These are phyloP conservation scores for Candida glaebosa DNA, from an alignment of 805 yeast genomes.

Conservation along the genomic window DNA sequence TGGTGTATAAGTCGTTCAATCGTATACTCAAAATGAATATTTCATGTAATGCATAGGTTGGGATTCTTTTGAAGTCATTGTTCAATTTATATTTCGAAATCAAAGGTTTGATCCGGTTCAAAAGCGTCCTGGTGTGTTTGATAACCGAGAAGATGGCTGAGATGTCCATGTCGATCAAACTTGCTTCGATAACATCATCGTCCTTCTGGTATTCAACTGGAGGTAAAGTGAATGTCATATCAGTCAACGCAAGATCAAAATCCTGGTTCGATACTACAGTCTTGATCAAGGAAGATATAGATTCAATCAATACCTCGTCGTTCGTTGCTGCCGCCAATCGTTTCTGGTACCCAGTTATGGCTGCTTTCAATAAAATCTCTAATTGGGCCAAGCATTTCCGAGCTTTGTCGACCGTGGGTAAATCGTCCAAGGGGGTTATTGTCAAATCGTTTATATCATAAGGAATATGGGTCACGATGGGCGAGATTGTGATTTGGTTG, in stretches of 20 bases:
- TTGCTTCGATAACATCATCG: constrained; percentile 20
- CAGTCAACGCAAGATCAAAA: constrained; percentile 21
- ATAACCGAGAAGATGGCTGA: constrained; percentile 25
- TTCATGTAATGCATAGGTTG: constrained; percentile 39
- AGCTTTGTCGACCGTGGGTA: constrained; percentile 24
- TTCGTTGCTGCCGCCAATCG: constrained; percentile 12
- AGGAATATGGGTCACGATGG: constrained; percentile 36
- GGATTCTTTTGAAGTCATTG: constrained; percentile 14
- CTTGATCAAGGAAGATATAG: constrained; percentile 3
- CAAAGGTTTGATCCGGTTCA: constrained; percentile 21
- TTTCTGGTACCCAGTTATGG: constrained; percentile 37
- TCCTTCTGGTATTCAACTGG: constrained; percentile 12
- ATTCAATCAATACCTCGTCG: constrained; percentile 3
- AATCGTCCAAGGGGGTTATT: constrained; percentile 25
- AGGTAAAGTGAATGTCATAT: constrained; percentile 16
- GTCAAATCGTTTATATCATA: constrained; percentile 36
- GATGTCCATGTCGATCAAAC: constrained; percentile 39
- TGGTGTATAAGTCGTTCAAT: constrained; percentile 48
- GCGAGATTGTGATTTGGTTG: constrained; percentile 20
- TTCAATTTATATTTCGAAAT: constrained; percentile 20
- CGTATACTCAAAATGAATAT: constrained; percentile 43
- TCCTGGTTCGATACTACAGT: constrained; percentile 11
- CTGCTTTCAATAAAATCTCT: constrained; percentile 21
- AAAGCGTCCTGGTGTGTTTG: constrained; percentile 20
- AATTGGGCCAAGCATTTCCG: constrained; percentile 26